Evolutionary conservation across 352 stramenopile genomes (phyloP), one percentile per base, ranked within the genome.

Genomic region (Globisporangium irregulare): DNA sequence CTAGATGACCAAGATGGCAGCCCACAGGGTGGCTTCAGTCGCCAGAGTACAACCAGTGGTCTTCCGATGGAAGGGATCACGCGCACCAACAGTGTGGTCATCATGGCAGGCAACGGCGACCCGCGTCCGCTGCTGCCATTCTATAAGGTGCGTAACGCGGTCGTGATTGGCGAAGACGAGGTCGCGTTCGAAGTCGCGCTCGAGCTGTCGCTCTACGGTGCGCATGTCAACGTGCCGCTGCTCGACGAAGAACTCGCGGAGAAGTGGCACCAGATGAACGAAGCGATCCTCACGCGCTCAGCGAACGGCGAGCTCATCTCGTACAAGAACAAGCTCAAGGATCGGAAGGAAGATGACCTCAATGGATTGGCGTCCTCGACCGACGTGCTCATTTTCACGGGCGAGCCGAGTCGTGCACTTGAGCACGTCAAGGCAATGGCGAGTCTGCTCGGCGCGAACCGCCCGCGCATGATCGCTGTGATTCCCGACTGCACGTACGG

Each of bases 331-430:
- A 87, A 88, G 29, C 64, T 87, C 5, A 72, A 72, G 20, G 73
- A 88, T 18, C 59, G 64, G 8, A 69, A 74, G 27, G 53, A 73
- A 0, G 62, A 67, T 29, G 55, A 81, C 18, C 32, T 85, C 29
- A 67, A 80, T n/a, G 67, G 73, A 18, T 77, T 88, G 73, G 74
- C 48, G 0, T 67, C 77, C 4, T 60, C 74, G 5, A 82, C 81
- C 1, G 82, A 91, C 57, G 81, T 86, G 24, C 58, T 91, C 18
- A 76, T 91, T 14, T 90, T 91, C 62, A 89, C 81, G 58, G 83
- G 81, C 20, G 78, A 89, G 18, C 70, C 72, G 1, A 51, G 66
- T 48, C 77, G 80, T 1, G 77, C 79, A 6, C 48, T 86, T 2
- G 78, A 91, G 46, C 73, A 87, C 61, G 73, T 87, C 18, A 78